These are phyloP conservation scores for Pseudopithomyces chartarum DNA, from an alignment of 2,329 filamentous ascomycete genomes.

Conservation along the genomic window DNA sequence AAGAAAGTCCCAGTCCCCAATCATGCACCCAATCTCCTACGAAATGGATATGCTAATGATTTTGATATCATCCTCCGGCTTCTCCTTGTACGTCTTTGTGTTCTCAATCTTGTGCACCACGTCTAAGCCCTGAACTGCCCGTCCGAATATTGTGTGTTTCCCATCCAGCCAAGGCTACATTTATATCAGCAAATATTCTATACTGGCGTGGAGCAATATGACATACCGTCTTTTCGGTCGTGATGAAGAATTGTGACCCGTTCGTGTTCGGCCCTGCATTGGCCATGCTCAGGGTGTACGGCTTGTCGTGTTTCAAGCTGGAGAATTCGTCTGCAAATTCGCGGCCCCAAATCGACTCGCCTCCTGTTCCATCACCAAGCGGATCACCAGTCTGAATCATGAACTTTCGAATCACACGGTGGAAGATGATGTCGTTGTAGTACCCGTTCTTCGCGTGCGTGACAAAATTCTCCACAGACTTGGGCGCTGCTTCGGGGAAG, in stretches of 20 bases:
- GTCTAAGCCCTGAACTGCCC: slow-evolving; percentile 87
- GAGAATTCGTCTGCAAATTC: slow-evolving; percentile 95
- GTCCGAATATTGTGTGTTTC: slow-evolving; percentile 95
- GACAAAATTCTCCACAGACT: slow-evolving; percentile 96
- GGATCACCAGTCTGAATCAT: slow-evolving; percentile 95
- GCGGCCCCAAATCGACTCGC: slow-evolving; percentile 89
- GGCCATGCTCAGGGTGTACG: slow-evolving; percentile 96
- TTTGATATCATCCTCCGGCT: slow-evolving; percentile 96
- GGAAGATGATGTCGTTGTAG: slow-evolving; percentile 98
- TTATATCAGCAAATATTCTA: slow-evolving; percentile 27
- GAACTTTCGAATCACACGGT: slow-evolving; percentile 95
- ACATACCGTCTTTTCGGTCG: slow-evolving; percentile 88
- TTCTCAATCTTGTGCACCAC: slow-evolving; percentile 97
- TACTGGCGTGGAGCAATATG: not conserved
- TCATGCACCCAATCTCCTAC: slow-evolving; percentile 10
- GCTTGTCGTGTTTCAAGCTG: slow-evolving; percentile 88
- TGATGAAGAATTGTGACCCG: slow-evolving; percentile 97
- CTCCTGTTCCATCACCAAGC: slow-evolving; percentile 84
- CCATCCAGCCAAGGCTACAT: slow-evolving; percentile 84
- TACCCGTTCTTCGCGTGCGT: slow-evolving; percentile 88
- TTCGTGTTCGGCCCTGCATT: slow-evolving; percentile 97
- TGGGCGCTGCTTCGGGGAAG: slow-evolving; percentile 91
- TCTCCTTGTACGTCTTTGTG: slow-evolving; percentile 82
- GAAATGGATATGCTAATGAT: slow-evolving; percentile 77
- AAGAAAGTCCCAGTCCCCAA: no score